These are phyloP conservation scores for Cryphonectria carpinicola DNA, from an alignment of 2,329 filamentous ascomycete genomes.

Conservation along the genomic window DNA sequence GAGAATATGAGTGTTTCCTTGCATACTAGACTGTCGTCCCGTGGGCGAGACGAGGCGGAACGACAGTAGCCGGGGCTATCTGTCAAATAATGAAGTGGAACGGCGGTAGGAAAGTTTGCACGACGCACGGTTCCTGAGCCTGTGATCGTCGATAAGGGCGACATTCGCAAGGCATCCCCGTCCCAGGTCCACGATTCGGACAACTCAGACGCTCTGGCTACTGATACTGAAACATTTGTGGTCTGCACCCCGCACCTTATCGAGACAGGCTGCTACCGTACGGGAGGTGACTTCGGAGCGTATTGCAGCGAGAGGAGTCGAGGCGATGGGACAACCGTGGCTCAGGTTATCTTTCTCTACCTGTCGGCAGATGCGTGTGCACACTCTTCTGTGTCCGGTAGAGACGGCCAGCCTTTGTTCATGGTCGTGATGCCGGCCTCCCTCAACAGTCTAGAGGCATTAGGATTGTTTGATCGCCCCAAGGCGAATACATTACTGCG, in stretches of 20 bases:
- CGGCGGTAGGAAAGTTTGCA: not conserved
- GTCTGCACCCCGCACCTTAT: slow-evolving; percentile 16
- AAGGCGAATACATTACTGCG: not conserved
- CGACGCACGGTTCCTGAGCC: slow-evolving; percentile 16
- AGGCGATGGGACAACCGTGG: not conserved
- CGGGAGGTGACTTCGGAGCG: not conserved
- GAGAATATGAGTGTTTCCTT: not conserved
- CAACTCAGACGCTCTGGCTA: not conserved
- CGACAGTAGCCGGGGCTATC: not conserved
- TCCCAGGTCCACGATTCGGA: not conserved
- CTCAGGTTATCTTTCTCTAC: not conserved
- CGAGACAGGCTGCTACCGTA: not conserved
- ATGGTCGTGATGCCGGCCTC: not conserved
- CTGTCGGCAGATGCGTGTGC: not conserved
- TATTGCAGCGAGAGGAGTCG: not conserved
- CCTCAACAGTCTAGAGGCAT: not conserved
- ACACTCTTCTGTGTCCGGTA: not conserved
- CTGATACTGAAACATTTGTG: slow-evolving; percentile 19
- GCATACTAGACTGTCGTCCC: not conserved
- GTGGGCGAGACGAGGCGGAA: not conserved
- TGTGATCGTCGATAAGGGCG: slow-evolving; percentile 13
- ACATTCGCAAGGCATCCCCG: slow-evolving; percentile 10
- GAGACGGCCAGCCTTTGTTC: not conserved
- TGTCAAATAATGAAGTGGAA: slow-evolving; percentile 4
- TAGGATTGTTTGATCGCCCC: not conserved